Base-by-base conservation (phyloP, 352 stramenopile species). In the Phytophthora macrochlamydospora region DNA sequence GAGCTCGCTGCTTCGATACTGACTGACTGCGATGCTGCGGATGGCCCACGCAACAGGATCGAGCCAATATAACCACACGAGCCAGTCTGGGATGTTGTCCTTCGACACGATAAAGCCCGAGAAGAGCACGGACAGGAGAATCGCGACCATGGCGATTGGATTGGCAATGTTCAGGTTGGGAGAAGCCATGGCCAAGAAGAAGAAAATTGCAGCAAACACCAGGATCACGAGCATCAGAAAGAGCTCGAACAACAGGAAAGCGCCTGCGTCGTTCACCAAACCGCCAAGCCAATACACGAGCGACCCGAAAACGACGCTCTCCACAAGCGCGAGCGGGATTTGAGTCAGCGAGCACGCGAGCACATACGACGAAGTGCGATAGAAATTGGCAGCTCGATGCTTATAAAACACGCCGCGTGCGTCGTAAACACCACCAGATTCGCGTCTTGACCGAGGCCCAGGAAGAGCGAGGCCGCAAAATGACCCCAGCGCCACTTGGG, bases 231-330 rank as follows among this genome's bases (percentile, higher is more conserved):
- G 69, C 59, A 96, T 73, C 31, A 97, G 73, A 12, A 90, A 73
- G 0, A 83, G 49, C 56, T 93, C 67, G 42, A 93, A 97, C 50
- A 93, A 59, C 13, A 97, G 62, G 63, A 91, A 96, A 37, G 79
- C 67, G 2, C 54, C 60, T 4, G 71, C 65, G 33, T 81, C 69
- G 4, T 42, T 54, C 14, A 82, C 78, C 43, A 97, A 85, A 28
- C 89, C 89, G 43, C 90, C 71, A 66, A 96, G 81, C 76, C 83
- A 97, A 67, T 97, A 97, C 11, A 97, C 69, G 32, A 96, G 67
- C 12, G 81, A 92, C 8, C 89, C 89, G 72, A 97, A 97, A n/a
- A 94, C 61, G 28, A 96, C 57, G 33, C 76, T 81, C 67, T 97
- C 91, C 46, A 85, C 59, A n/a, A 90, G 31, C 67, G 73, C 67